These are phyloP conservation scores for Stachybotrys echinatus DNA, from an alignment of 2,329 filamentous ascomycete species.

Conservation along the genomic window DNA sequence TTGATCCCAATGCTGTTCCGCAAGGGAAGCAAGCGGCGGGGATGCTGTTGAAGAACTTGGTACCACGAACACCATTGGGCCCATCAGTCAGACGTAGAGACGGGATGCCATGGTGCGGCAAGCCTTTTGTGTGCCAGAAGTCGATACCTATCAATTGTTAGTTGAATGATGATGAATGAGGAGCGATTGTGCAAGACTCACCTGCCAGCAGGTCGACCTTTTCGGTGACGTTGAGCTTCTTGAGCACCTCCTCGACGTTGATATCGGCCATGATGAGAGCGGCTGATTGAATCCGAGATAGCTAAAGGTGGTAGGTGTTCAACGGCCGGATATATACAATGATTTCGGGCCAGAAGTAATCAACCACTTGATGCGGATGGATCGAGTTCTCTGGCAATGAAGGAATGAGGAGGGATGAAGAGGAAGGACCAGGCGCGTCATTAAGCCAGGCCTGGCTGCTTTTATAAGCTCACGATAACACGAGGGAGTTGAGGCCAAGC, in stretches of 20 bases:
- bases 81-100: conserved; percentile 63
- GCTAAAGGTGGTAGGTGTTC: not conserved
- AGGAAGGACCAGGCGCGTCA: not conserved
- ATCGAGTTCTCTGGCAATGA: no score
- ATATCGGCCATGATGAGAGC: conserved; percentile 39
- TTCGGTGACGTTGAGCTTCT: conserved; percentile 46
- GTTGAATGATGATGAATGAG: not conserved
- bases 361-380: no score
- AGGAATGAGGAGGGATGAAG: not conserved
- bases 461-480: not conserved
- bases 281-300: not conserved
- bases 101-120: conserved; percentile 56
- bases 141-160: conserved; percentile 43
- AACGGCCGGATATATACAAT: no score
- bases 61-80: conserved; percentile 64
- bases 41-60: conserved; percentile 61
- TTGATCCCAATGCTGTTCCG: conserved; percentile 51
- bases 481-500: not conserved
- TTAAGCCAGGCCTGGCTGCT: not conserved
- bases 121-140: conserved; percentile 63
- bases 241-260: conserved; percentile 47
- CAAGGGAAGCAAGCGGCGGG: conserved; percentile 58
- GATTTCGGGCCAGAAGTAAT: no score
- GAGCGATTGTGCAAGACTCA: conserved; percentile 14
- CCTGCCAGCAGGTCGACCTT: conserved; percentile 50